Evolutionary conservation across 2,329 filamentous ascomycete genomes (phyloP), one percentile per base, ranked within the genome.

Genomic region (Graphilbum sp.): DNA sequence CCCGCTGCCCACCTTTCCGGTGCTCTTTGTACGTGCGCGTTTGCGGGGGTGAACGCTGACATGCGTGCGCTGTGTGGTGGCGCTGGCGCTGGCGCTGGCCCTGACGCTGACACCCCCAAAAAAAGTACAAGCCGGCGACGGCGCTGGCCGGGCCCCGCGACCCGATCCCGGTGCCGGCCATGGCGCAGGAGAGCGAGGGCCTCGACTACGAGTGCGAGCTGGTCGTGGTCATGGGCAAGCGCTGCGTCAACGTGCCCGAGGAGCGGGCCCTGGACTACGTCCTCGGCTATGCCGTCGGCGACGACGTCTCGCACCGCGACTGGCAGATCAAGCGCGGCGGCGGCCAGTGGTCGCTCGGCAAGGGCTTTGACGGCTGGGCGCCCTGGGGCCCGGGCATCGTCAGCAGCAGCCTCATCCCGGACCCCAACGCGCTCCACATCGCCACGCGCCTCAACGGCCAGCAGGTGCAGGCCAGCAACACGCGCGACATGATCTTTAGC

Each of bases 121-220:
- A n/a, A n/a, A n/a, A 67, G 64, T 78, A 75, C 59, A 84, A 84
- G 56, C 79, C 80, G 4, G 53, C 64, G 7, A 81, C 79, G 2
- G 61, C 79, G 0, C 63, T 85, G 19, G 54, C 67, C 0, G 79
- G 78, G 2, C 79, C 79, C 0, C 62, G 56, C 3, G 75, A 80
- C 47, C 62, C 74, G 2, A 77, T 85, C 37, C 77, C 78, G 2
- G 63, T 88, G 27, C 70, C 74, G 18, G 50, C 57, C 3, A 59
- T 80, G 42, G 79, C 77, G 0, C 80, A 85, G 55, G 64, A 76
- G 43, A 64, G 63, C 35, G 60, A 62, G n/a, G 75, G 75, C 0
- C 59, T 84, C 16, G 82, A 87, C 57, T 87, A 87, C 55, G 82
- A 88, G 58, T 83, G 79, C 53, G 82, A 88, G 58, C 66, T 88